Conservation (phyloP, 441 rosid species). For the Eruca vesicaria region DNA sequence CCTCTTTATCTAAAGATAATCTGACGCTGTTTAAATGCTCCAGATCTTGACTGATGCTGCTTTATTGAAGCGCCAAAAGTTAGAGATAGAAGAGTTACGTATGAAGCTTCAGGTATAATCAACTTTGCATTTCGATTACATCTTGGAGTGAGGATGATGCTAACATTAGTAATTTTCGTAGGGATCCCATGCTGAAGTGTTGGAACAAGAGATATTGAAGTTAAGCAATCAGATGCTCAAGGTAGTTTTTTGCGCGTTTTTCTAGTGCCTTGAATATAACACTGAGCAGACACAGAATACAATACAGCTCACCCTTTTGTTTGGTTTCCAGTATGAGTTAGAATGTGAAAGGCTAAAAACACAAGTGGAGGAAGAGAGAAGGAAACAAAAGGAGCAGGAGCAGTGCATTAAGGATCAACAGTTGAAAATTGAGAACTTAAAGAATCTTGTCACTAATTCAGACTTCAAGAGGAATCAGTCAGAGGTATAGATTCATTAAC, state of each 20-base stretch:
- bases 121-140: neutral
- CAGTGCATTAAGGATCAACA: constrained; percentile 70
- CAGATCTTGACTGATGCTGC: constrained; percentile 95
- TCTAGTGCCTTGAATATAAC: neutral
- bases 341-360: constrained; percentile 83
- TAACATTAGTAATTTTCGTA: constrained; percentile 34
- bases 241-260: constrained; percentile 40
- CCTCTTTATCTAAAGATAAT: neutral
- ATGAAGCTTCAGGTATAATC: constrained; percentile 74
- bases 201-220: constrained; percentile 84
- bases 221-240: constrained; percentile 88
- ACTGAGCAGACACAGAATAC: constrained; percentile 2
- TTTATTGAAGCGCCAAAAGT: constrained; percentile 79
- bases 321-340: constrained; percentile 68
- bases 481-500: constrained; percentile 49
- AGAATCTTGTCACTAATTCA: constrained; percentile 43
- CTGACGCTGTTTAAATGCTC: constrained; percentile 32
- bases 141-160: constrained; percentile 3
- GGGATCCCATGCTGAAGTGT: constrained; percentile 88
- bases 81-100: constrained; percentile 89
- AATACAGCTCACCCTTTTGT: neutral
- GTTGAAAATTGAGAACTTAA: constrained; percentile 64
- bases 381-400: constrained; percentile 67
- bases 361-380: constrained; percentile 86
- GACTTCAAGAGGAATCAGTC: constrained; percentile 47